Conservation (phyloP, 2,329 filamentous ascomycete genomes). For the Ophiosphaerella herpotricha region DNA sequence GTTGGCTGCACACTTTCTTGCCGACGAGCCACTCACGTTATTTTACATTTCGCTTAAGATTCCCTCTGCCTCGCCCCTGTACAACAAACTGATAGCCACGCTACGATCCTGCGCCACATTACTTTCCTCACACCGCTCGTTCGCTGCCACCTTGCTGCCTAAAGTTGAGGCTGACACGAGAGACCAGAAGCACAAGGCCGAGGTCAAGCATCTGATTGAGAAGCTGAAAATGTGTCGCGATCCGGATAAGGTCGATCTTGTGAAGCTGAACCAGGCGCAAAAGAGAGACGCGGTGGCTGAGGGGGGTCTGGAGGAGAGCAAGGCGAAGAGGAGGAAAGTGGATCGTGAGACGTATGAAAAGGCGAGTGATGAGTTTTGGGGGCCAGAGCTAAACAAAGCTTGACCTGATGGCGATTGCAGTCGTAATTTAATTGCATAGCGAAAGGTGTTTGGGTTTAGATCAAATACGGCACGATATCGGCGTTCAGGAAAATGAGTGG, state of each 20-base stretch:
- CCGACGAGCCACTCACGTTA: constrained; percentile 66
- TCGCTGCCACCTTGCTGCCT: constrained; percentile 15
- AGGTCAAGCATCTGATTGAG: constrained; percentile 57
- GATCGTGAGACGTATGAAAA: constrained; percentile 51
- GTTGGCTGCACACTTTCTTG: constrained; percentile 77
- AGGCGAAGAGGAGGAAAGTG: constrained; percentile 52
- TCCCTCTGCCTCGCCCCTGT: constrained; percentile 29
- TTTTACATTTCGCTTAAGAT: constrained; percentile 54
- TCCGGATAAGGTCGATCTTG: constrained; percentile 73
- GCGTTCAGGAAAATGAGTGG: not conserved
- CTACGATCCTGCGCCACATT: constrained; percentile 48
- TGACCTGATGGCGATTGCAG: constrained; percentile 3
- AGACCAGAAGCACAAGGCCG: constrained; percentile 57
- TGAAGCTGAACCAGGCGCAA: constrained; percentile 68
- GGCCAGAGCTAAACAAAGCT: constrained; percentile 36
- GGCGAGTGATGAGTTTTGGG: constrained; percentile 54
- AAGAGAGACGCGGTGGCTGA: constrained; percentile 50
- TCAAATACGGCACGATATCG: too few relatives aligned
- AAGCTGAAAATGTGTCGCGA: constrained; percentile 77
- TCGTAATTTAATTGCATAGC: constrained; percentile 9
- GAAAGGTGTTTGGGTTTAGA: constrained; percentile 7
- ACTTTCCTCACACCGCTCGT: constrained; percentile 39
- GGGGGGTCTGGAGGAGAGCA: constrained; percentile 45
- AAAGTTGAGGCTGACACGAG: constrained; percentile 36
- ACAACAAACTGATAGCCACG: constrained; percentile 45